Evolutionary conservation across 2,329 filamentous ascomycete species (phyloP), one percentile per base, ranked within the genome.

Genomic region (Colletotrichum spinosum): DNA sequence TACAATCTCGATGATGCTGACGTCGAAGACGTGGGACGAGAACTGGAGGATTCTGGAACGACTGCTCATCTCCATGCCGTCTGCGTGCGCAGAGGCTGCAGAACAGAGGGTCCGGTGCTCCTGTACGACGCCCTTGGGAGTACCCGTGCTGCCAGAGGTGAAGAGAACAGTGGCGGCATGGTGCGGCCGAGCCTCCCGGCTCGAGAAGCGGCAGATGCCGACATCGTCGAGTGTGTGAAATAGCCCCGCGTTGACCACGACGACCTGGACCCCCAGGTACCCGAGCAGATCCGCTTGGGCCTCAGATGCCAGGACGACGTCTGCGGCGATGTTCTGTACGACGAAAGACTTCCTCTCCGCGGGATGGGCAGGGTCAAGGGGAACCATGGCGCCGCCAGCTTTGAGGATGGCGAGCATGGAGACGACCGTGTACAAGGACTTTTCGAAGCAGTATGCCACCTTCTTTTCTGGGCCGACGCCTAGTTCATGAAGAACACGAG

Each of bases 91-190:
- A 46, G n/a, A 41, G 3, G 55, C 67, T 12, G 72, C 71, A 1
- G 73, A 72, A 52, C 69, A 69, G 33, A 74, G 65, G 1, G 69
- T 65, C 35, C 42, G 57, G 55, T 77, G 75, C 56, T 72, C 69
- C 48, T 75, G 69, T 35, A 84, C 77, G 13, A 84, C 82, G 34
- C 84, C 84, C 72, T 86, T 86, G 1, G 88, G 84, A 37, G 75
- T 73, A 9, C 84, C 84, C 0, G 84, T 86, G 38, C 81, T 85
- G 8, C 84, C 84, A 8, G 83, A 85, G 15, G 84, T 86, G 70
- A 85, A 86, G 70, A 85, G 83, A 69, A 84, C 79, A 41, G 74
- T 76, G 3, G 58, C 62, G 17, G 58, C 62, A 41, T 65, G 55
- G 13, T 54, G 17, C 15, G 61, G 56, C 8, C 39, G 37, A n/a